Conservation (phyloP, 495 filamentous ascomycete species). For the Niebla homalea region DNA sequence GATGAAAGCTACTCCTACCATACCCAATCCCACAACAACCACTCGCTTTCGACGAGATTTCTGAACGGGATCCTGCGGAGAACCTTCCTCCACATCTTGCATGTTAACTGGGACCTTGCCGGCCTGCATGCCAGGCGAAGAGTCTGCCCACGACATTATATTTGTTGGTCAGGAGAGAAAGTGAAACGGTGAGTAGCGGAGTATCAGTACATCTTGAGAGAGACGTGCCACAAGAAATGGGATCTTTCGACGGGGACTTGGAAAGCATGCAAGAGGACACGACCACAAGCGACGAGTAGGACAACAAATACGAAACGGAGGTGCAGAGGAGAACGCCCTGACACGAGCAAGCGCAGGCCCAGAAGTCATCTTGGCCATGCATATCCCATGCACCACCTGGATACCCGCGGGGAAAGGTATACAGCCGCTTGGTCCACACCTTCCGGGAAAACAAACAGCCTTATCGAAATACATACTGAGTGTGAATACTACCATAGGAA, state of each 20-base stretch:
- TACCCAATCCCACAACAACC: conserved; percentile 83
- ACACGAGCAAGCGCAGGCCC: too few species aligned
- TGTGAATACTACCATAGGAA: too few species aligned
- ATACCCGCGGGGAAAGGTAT: neutral
- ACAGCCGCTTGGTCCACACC: neutral
- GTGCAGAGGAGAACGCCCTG: too few species aligned
- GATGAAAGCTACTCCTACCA: conserved; percentile 92
- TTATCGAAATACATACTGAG: neutral
- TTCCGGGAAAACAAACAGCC: neutral
- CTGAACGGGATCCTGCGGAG: conserved; percentile 12
- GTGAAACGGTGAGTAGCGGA: neutral
- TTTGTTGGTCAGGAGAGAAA: neutral
- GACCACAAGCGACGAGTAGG: too few species aligned
- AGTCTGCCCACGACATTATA: conserved; percentile 21
- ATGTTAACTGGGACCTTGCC: conserved; percentile 14
- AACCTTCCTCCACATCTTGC: conserved; percentile 13
- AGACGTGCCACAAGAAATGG: too few species aligned
- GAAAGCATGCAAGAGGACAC: too few species aligned
- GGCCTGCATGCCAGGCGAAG: conserved; percentile 20
- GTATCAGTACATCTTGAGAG: neutral
- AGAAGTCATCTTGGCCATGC: neutral
- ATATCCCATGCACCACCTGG: neutral
- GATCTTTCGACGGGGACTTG: too few species aligned
- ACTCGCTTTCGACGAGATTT: conserved; percentile 44
- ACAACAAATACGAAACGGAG: too few species aligned